phyloP scores from a whole-genome alignment of 208 protist species.

The Leishmania arabica region DNA sequence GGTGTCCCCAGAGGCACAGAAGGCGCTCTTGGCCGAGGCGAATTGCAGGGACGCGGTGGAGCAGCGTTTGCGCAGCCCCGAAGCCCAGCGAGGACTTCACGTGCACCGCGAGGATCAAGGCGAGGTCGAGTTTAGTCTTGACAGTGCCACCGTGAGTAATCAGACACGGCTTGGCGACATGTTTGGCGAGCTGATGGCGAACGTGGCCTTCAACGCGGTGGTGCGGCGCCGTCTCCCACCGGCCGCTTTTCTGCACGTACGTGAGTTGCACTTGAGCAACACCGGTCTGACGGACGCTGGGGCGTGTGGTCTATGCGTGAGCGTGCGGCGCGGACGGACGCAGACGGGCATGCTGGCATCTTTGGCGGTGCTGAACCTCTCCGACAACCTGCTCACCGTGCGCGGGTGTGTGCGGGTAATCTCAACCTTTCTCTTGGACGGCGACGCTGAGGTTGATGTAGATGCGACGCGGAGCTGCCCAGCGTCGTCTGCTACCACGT shows the following conservation, averaged over 20 bases:
- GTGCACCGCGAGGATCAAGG: conserved; percentile 27
- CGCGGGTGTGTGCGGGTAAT: conserved; percentile 57
- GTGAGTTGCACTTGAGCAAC: conserved; percentile 59
- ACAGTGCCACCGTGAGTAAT: conserved; percentile 29
- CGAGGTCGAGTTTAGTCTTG: conserved; percentile 44
- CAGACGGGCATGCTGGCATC: conserved; percentile 48
- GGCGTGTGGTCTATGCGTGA: conserved; percentile 48
- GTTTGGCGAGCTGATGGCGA: conserved; percentile 63
- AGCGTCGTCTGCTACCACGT: neutral
- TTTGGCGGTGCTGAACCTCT: conserved; percentile 60
- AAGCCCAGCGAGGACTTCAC: conserved; percentile 17
- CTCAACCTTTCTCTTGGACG: conserved; percentile 49
- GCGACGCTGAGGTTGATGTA: neutral
- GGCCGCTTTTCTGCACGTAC: conserved; percentile 51
- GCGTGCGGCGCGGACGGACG: conserved; percentile 24
- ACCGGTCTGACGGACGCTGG: conserved; percentile 70
- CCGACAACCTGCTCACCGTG: conserved; percentile 62
- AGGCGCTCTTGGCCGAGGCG: conserved; percentile 33
- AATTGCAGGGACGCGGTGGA: conserved; percentile 13
- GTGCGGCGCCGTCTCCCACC: conserved; percentile 35
- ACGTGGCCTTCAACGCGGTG: conserved; percentile 61
- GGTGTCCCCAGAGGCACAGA: conserved; percentile 32
- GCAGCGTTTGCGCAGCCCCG: conserved; percentile 12
- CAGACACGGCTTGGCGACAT: conserved; percentile 76
- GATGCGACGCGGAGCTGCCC: neutral